Evolutionary conservation across 23 red algal genomes (phyloP), one percentile per base, ranked within the genome.

Genomic region (Porphyridium purpureum): DNA sequence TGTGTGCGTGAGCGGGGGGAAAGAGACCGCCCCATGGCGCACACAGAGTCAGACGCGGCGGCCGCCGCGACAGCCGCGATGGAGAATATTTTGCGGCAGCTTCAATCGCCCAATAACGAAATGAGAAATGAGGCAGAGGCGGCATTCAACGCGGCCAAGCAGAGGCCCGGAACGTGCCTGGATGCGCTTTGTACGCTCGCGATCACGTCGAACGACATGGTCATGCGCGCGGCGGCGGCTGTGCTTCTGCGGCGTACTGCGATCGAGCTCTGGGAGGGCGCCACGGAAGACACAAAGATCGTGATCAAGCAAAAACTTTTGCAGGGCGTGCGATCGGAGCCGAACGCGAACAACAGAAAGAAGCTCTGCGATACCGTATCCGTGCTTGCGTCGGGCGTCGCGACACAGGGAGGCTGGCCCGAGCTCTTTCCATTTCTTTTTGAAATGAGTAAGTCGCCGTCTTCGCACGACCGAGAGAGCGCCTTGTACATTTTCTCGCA

Each of bases 41-140:
- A n/a, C n/a, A n/a, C n/a, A n/a, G n/a, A n/a, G n/a, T n/a, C n/a
- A n/a, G n/a, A n/a, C n/a, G n/a, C n/a, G n/a, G n/a, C n/a, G n/a
- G n/a, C 38, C 17, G 38, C 11, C 11, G 38, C 38, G 38, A 11
- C 17, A 17, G 38, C 38, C 38, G 38, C 38, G 55, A 84, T 92
- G 62, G 56, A 71, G 26, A 71, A 72, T 24, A 66, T 92, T 47
- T 65, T 92, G 26, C 47, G 46, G 23, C 83, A 69, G 26, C 61
- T 92, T 21, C 83, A 92, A 54, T 66, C 54, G 47, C 72, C 83
- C 19, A 65, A 92, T 55, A 92, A 92, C 40, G 38, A 31, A 31
- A 47, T 61, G 21, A 67, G 83, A 36, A 52, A 30, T 31, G 64
- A 60, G 27, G 83, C 83, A 34, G 83, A 92, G 51, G 41, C 49